Base-by-base conservation (phyloP, 2,329 filamentous ascomycete genomes). In the Fusarium stilboides region DNA sequence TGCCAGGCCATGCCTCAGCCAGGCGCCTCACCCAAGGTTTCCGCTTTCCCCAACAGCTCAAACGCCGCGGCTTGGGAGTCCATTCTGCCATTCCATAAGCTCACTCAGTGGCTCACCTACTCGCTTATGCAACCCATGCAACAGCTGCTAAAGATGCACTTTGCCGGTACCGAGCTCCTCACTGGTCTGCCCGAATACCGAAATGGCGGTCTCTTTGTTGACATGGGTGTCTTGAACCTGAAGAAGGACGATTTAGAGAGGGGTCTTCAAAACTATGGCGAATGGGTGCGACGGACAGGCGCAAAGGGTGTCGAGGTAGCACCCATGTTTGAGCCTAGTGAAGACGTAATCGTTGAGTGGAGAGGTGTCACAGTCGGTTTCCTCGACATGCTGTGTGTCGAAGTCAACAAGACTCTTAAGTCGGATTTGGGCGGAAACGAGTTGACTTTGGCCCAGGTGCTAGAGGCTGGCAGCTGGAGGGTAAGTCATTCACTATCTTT, bases 391-490 rank as follows among this genome's bases (percentile, higher is more conserved):
- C 78, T 91, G 39, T 84, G 84, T 56, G 70, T 65, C 3, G 84
- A 86, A 49, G 84, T 70, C 14, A 70, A 70, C 47, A 70, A 71
- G 44, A 15, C 37, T 9, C 68, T 70, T 9, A 89, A 88, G 57
- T 76, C 74, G 3, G 86, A 89, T 56, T 81, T 98, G 40, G 86
- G 84, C 9, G 93, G 92, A 5, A 83, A 88, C 37, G 89, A 95
- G 70, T 81, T 99, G 77, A 92, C 85, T 40, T 81, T 98, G 71
- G 90, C 94, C 8, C 96, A 99, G 79, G 89, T 99, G 83, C 85
- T 99, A 19, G 96, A 98, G 80, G 96, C 95, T 15, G 96, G 96
- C 52, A 97, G 93, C 77, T 99, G 96, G 95, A 98, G 98, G 92
- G 94, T 96, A 80, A 82, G 88, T 69, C 8, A 26, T 31, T 1